These are phyloP conservation scores for Thelonectria blattea DNA, from an alignment of 2,329 filamentous ascomycete genomes.

Conservation along the genomic window DNA sequence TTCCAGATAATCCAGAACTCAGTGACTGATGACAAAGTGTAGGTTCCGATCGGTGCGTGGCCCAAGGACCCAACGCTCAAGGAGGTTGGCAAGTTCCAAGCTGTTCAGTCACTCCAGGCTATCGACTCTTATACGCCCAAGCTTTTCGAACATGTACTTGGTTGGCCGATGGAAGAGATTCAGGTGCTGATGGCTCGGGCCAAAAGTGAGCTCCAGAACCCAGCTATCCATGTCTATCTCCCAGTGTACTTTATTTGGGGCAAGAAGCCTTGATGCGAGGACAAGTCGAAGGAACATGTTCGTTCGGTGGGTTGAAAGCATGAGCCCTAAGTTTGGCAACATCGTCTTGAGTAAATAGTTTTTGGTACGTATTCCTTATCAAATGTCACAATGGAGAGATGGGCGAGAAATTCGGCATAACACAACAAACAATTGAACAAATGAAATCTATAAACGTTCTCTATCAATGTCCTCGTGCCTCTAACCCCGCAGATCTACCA, in stretches of 20 bases:
- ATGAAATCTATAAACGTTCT: too few relatives aligned
- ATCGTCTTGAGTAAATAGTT: too few relatives aligned
- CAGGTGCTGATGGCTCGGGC: conserved; percentile 16
- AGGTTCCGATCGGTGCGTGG: conserved; percentile 4
- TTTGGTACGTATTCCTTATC: too few relatives aligned
- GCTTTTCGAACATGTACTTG: conserved; percentile 11
- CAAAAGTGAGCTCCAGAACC: conserved; percentile 20
- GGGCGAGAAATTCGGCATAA: too few relatives aligned
- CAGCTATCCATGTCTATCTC: conserved; percentile 16
- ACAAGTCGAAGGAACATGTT: too few relatives aligned
- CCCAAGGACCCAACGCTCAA: conserved; percentile 4
- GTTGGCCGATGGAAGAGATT: conserved; percentile 17
- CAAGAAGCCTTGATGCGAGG: not conserved
- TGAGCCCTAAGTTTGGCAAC: too few relatives aligned
- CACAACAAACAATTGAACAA: too few relatives aligned
- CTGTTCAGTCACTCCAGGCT: conserved; percentile 2
- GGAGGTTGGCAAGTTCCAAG: conserved; percentile 3
- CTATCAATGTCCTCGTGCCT: too few relatives aligned
- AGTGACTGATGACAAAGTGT: not conserved
- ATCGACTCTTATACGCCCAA: conserved; percentile 12
- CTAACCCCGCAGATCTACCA: too few relatives aligned
- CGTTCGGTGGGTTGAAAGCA: too few relatives aligned
- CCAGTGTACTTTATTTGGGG: conserved; percentile 11
- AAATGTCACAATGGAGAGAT: too few relatives aligned
- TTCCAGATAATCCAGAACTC: too few relatives aligned